Evolutionary conservation across 2,329 filamentous ascomycete genomes (phyloP).

Genomic region (Zymoseptoria brevis): DNA sequence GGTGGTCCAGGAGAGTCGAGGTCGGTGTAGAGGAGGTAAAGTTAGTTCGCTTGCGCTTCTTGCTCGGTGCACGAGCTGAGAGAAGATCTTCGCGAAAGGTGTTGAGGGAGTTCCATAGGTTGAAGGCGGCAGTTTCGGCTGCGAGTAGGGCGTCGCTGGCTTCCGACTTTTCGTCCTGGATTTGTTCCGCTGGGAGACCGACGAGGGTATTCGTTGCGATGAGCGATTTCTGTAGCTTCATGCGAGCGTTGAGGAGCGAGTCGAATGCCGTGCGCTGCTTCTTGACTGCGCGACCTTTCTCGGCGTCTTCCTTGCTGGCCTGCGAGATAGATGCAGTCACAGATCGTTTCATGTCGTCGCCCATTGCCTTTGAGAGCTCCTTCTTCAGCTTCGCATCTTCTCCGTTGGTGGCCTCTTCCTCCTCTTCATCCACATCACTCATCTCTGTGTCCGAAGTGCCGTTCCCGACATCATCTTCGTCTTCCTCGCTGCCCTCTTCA

Average conservation of each 20-base stretch:
- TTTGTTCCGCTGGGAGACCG: conserved; percentile 22
- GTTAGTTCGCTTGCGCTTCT: conserved; percentile 50
- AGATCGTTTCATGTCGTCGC: conserved; percentile 49
- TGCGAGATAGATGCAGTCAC: conserved; percentile 57
- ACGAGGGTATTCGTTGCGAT: conserved; percentile 70
- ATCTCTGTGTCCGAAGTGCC: conserved; percentile 33
- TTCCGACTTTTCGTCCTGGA: conserved; percentile 35
- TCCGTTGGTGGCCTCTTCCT: conserved; percentile 25
- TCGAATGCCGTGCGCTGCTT: conserved; percentile 81
- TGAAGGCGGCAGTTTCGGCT: conserved; percentile 77
- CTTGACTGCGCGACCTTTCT: conserved; percentile 81
- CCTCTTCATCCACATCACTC: conserved; percentile 22
- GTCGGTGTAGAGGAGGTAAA: conserved; percentile 52
- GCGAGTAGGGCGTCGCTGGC: conserved; percentile 51
- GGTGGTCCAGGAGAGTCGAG: conserved; percentile 63
- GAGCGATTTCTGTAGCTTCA: conserved; percentile 86
- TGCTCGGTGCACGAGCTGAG: conserved; percentile 41
- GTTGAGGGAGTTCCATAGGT: conserved; percentile 75
- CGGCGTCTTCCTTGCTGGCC: conserved; percentile 66
- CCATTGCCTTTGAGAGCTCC: conserved; percentile 50
- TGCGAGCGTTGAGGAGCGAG: conserved; percentile 77
- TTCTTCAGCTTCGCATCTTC: conserved; percentile 55
- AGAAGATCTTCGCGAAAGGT: conserved; percentile 56
- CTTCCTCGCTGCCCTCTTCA: conserved; percentile 33
- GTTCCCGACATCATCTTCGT: conserved; percentile 28